Evolutionary conservation across 257 asterid genomes (phyloP).

Genomic region (Solanum chaucha): DNA sequence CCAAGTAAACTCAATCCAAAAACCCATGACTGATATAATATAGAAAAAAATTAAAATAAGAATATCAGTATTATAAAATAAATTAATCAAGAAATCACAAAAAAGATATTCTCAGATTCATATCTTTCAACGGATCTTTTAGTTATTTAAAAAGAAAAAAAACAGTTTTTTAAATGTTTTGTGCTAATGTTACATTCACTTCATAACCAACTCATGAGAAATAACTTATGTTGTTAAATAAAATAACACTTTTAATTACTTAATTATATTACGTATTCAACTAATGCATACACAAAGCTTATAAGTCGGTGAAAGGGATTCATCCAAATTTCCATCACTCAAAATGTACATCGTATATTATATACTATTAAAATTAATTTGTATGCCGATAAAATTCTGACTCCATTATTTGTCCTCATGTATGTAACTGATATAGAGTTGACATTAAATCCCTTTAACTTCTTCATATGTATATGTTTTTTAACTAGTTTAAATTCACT

Average conservation of each 20-base stretch:
- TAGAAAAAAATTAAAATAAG: background rate
- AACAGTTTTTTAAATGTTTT: background rate
- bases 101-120: background rate
- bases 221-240: background rate
- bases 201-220: background rate
- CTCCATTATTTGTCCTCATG: background rate
- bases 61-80: background rate
- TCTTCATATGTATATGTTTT: background rate
- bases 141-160: background rate
- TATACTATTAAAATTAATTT: background rate
- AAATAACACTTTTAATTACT: background rate
- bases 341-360: background rate
- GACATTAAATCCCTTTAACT: background rate
- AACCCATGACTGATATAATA: conserved; percentile 56
- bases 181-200: background rate
- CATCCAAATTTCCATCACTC: background rate
- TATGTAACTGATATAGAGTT: background rate
- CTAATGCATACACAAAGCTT: background rate
- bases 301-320: background rate
- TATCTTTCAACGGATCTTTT: background rate
- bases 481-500: background rate
- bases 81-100: background rate
- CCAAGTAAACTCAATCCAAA: conserved; percentile 87
- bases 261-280: background rate
- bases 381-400: too few relatives aligned